These are phyloP conservation scores for Lentinus brumalis DNA, from an alignment of 768 basidiomycete genomes.

Conservation along the genomic window DNA sequence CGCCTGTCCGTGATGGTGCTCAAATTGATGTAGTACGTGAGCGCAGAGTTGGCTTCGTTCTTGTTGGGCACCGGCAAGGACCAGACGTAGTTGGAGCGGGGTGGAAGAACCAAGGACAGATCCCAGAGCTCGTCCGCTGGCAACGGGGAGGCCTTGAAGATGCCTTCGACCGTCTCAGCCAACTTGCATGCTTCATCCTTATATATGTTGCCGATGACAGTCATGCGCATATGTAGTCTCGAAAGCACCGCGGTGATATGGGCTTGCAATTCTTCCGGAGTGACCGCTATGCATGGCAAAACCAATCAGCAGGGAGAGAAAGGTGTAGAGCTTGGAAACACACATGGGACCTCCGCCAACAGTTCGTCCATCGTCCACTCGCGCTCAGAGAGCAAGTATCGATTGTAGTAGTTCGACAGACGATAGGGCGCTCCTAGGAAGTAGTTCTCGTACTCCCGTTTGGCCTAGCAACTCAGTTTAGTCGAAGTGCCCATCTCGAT, in stretches of 20 bases:
- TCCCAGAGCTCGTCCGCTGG: slow-evolving; percentile 53
- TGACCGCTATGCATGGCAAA: slow-evolving; percentile 54
- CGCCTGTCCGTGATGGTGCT: slow-evolving; percentile 67
- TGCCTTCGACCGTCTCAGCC: slow-evolving; percentile 69
- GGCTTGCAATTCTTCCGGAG: slow-evolving; percentile 63
- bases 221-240: slow-evolving; percentile 65
- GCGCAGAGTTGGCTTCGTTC: slow-evolving; percentile 82
- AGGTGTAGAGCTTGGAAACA: background rate
- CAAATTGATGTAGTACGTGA: slow-evolving; percentile 85
- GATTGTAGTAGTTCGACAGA: slow-evolving; percentile 74
- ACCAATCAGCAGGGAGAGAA: background rate
- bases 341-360: slow-evolving; percentile 62
- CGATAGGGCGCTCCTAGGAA: slow-evolving; percentile 81
- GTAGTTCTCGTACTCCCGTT: slow-evolving; percentile 84
- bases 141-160: slow-evolving; percentile 57
- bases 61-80: slow-evolving; percentile 71
- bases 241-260: slow-evolving; percentile 64
- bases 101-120: slow-evolving; percentile 63
- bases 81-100: slow-evolving; percentile 69
- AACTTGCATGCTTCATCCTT: slow-evolving; percentile 81
- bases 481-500: background rate
- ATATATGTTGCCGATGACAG: slow-evolving; percentile 83
- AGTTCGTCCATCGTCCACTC: slow-evolving; percentile 81
- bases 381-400: slow-evolving; percentile 68
- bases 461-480: slow-evolving; percentile 46